Base-by-base conservation (phyloP, 805 yeast genomes). In the Saccharomycopsis malanga region DNA sequence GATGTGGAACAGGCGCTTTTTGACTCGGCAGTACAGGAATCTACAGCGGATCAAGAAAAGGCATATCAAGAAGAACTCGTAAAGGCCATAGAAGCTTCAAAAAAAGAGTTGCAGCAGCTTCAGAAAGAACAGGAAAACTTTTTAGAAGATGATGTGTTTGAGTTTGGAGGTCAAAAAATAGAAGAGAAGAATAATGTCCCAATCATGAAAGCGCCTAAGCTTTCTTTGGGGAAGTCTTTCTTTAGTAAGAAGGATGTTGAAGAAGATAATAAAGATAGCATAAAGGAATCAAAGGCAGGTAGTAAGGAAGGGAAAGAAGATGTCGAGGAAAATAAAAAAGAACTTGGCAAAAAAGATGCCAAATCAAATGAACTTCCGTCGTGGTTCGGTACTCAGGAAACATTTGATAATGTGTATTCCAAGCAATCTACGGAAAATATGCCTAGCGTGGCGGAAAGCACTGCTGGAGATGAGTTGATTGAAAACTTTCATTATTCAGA, bases 81-180 rank as follows among this genome's bases (percentile, higher is more conserved):
- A 49, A 56, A 57, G 34, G 82, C 84, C 0, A 69, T 77, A 35
- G 73, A 69, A 42, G 65, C 62, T 32, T 73, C 77, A 2, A 71
- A 72, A 48, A 55, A 59, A 45, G 80, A 77, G 32, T 56, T 61
- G 22, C 58, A 61, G 24, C 53, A 64, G 40, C 67, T 64, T 41
- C 56, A 46, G 39, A 30, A 42, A 23, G 39, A 44, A 24, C 46
- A 46, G 36, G 46, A 40, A 35, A 45, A 46, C 42, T 55, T 50
- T 21, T 34, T 51, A 1, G 54, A 53, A 20, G 49, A 39, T 30
- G 49, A 45, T 36, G 14, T 44, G 21, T 48, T 52, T 41, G 45
- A 51, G 22, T 14, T 46, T 23, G 44, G 34, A 14, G 29, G 21
- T n/a, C 17, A 36, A 4, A 27, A 18, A 24, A 14, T 17, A 25